Base-by-base conservation (phyloP, 2,329 filamentous ascomycete genomes). In the Eurotiales sp. region DNA sequence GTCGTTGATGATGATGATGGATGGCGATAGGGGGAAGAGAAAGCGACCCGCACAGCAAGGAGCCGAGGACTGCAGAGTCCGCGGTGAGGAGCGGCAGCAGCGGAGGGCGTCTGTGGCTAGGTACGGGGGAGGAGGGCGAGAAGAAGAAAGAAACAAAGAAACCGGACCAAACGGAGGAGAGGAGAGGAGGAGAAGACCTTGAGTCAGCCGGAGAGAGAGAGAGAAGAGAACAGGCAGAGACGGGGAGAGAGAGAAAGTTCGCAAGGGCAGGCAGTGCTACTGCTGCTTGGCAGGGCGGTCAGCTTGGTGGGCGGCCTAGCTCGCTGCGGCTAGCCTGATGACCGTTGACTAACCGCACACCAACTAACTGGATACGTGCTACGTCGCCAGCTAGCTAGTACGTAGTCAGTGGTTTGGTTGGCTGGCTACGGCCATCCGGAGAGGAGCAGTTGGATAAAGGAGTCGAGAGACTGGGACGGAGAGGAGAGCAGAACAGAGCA, bases 241-340 rank as follows among this genome's bases (percentile, higher is more conserved):
- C n/a, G n/a, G n/a, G n/a, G n/a, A n/a, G n/a, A n/a, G n/a, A n/a
- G n/a, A n/a, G n/a, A n/a, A n/a, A 37, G 37, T 27, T 48, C 12
- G 30, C n/a, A 41, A 17, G 25, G 46, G 46, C 12, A 27, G 30
- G 22, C n/a, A n/a, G n/a, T n/a, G n/a, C n/a, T n/a, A n/a, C 27
- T 42, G 43, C 37, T n/a, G 29, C 48, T 43, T 45, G 39, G 48
- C 48, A 50, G 41, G 49, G 50, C 41, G 42, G 43, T 41, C 50
- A 46, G 40, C 42, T 27, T 25, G 15, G 2, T 2, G 14, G 11
- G 14, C 15, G 19, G 34, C 4, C 29, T 36, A 19, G 30, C 14
- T 15, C 30, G 2, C 8, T 34, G 3, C 3, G 42, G 50, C 46
- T 49, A 53, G 46, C 32, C 25, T 10, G 25, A 6, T 27, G 48